Evolutionary conservation across 1,284 basidiomycete species (phyloP), one percentile per base, ranked within the genome.

Genomic region (Grifola frondosa): DNA sequence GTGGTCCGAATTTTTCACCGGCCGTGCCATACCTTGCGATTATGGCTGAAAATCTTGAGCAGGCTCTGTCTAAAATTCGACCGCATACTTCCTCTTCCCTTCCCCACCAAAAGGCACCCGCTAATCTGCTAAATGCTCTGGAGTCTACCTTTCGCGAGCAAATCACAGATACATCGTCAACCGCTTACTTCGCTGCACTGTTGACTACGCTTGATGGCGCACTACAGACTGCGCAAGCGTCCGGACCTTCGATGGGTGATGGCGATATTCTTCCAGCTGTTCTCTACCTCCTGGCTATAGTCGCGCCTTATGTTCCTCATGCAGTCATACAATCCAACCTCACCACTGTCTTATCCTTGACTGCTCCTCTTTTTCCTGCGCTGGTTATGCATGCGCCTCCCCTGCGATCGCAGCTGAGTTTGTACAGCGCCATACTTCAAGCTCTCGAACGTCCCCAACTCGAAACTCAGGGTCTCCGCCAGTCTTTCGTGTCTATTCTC

Each of bases 181-280:
- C 91, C 1, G 91, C 92, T 28, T 96, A 97, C 73, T 93, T 94
- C 67, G 85, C 91, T 16, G 85, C 88, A 0, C 74, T 97, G 42
- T 70, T 92, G 34, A 89, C 89, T 5, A 86, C 88, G 4, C 74
- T 93, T 22, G 85, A 89, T 57, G 80, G 83, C 44, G 81, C 83
- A 4, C 62, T 90, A 21, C 81, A 83, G 59, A 81, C 81, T 50
- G 75, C 80, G 37, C 57, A 58, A 6, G 50, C 63, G 6, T 59
- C 63, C 2, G 75, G 80, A 23, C 60, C 75, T 31, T 70, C 76
- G 4, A 69, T 89, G 9, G 79, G 78, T 13, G 88, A 93, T 40
- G 88, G 87, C 21, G 91, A 93, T 53, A 70, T 94, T 21, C 71
- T 96, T 12, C 89, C 93, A 23, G 91, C 93, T 30, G 82, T 86